Evolutionary conservation across 2,329 filamentous ascomycete species (phyloP).

Genomic region (Achaetomium macrosporum): DNA sequence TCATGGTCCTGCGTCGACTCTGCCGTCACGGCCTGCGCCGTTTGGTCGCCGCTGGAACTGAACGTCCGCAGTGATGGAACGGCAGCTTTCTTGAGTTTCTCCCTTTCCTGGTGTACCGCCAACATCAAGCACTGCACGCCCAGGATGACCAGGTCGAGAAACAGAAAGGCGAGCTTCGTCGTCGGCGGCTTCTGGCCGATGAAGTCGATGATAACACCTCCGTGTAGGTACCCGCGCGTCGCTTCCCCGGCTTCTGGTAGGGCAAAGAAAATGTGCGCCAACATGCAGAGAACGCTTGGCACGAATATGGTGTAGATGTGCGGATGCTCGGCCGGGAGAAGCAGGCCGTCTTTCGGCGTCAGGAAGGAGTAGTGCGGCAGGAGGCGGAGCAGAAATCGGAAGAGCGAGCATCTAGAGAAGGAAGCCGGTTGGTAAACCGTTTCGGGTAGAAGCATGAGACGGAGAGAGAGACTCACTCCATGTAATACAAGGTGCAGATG

Average conservation of each 20-base stretch:
- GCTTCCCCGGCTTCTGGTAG: constrained; percentile 54
- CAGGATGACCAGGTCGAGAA: constrained; percentile 52
- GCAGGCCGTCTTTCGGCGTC: constrained; percentile 55
- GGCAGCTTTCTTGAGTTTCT: constrained; percentile 47
- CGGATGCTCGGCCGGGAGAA: constrained; percentile 50
- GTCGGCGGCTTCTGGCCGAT: constrained; percentile 59
- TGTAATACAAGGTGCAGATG: constrained; percentile 61
- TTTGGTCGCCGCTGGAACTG: not conserved
- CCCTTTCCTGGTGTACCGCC: constrained; percentile 54
- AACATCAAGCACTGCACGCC: constrained; percentile 59
- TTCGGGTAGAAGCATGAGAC: not conserved
- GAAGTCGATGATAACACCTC: constrained; percentile 62
- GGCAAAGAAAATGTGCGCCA: constrained; percentile 52
- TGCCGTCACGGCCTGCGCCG: constrained; percentile 13
- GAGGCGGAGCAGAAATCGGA: constrained; percentile 54
- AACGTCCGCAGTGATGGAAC: constrained; percentile 22
- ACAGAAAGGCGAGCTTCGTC: constrained; percentile 49
- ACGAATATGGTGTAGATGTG: constrained; percentile 54
- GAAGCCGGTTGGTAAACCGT: constrained; percentile 6
- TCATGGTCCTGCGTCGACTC: constrained; percentile 44
- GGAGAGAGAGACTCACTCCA: constrained; percentile 47
- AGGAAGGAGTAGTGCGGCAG: constrained; percentile 58
- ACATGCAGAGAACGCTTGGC: constrained; percentile 55
- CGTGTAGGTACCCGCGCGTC: constrained; percentile 60
- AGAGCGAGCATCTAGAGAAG: constrained; percentile 54